Conservation (phyloP, 768 basidiomycete genomes). For the Lepiota venenata region DNA sequence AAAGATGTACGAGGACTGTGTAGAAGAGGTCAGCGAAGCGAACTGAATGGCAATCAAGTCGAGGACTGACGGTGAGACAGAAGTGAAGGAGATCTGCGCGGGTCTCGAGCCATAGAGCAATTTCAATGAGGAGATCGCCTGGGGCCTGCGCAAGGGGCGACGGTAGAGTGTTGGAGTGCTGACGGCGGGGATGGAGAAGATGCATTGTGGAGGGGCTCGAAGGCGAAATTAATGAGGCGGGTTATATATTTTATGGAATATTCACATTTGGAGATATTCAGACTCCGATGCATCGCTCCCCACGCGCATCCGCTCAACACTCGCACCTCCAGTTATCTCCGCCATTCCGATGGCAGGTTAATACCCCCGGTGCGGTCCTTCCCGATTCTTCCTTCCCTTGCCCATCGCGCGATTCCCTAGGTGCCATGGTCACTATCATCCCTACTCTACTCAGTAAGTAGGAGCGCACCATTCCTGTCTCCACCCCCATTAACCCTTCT, state of each 20-base stretch:
- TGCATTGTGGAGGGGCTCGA: slow-evolving; percentile 4
- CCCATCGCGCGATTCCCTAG: too few species aligned
- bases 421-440: too few species aligned
- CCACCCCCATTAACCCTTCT: too few species aligned
- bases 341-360: background rate
- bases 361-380: too few species aligned
- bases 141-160: slow-evolving; percentile 31
- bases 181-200: slow-evolving; percentile 1
- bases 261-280: background rate
- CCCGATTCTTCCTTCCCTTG: too few species aligned
- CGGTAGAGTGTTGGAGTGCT: background rate
- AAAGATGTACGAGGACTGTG: slow-evolving; percentile 55
- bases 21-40: background rate
- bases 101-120: slow-evolving; percentile 50
- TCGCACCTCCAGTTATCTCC: slow-evolving; percentile 4
- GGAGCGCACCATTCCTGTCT: too few species aligned
- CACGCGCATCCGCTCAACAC: background rate
- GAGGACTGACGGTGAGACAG: slow-evolving; percentile 50
- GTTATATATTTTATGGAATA: background rate
- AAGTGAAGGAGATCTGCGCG: slow-evolving; percentile 56
- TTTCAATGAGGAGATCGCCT: slow-evolving; percentile 64
- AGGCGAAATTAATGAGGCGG: background rate
- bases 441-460: too few species aligned
- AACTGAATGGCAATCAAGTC: background rate
- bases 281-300: slow-evolving; percentile 1